Evolutionary conservation across 495 filamentous ascomycete species (phyloP).

Genomic region (Aspergillus panamensis): DNA sequence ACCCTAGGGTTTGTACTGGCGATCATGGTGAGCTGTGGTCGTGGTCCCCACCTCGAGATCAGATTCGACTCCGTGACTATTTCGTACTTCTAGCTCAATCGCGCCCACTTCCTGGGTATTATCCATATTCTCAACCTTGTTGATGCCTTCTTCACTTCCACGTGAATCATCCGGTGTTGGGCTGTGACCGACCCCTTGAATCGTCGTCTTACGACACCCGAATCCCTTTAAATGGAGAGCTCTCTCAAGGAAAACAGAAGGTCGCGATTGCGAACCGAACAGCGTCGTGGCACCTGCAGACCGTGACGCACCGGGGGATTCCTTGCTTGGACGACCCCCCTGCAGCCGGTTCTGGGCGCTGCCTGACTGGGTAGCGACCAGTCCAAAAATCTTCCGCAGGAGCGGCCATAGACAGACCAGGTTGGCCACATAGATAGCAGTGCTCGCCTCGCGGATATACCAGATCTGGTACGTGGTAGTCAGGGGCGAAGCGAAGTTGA

Average conservation of each 20-base stretch:
- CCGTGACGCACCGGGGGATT: slow-evolving; percentile 10
- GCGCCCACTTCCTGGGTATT: background rate
- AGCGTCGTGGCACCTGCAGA: slow-evolving; percentile 9
- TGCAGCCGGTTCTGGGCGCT: slow-evolving; percentile 27
- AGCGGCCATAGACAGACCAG: slow-evolving; percentile 61
- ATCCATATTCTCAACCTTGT: background rate
- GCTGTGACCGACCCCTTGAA: background rate
- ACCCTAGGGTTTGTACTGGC: background rate
- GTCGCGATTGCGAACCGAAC: slow-evolving; percentile 18
- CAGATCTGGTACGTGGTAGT: slow-evolving; percentile 52
- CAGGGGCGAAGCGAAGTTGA: slow-evolving; percentile 57
- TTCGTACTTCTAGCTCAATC: background rate
- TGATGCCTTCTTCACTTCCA: slow-evolving; percentile 5
- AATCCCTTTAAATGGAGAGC: slow-evolving; percentile 12
- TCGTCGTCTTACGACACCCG: background rate
- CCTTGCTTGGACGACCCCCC: slow-evolving; percentile 19
- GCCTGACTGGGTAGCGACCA: slow-evolving; percentile 32
- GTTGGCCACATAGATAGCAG: slow-evolving; percentile 61
- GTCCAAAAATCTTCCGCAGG: slow-evolving; percentile 49
- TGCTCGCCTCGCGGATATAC: slow-evolving; percentile 64
- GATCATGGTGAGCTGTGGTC: background rate
- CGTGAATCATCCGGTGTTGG: background rate
- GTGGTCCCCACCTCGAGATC: slow-evolving; percentile 10
- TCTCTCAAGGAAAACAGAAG: slow-evolving; percentile 23
- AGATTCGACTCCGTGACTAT: background rate